Evolutionary conservation across 2,329 filamentous ascomycete species (phyloP).

Genomic region (Pseudocercospora musae): DNA sequence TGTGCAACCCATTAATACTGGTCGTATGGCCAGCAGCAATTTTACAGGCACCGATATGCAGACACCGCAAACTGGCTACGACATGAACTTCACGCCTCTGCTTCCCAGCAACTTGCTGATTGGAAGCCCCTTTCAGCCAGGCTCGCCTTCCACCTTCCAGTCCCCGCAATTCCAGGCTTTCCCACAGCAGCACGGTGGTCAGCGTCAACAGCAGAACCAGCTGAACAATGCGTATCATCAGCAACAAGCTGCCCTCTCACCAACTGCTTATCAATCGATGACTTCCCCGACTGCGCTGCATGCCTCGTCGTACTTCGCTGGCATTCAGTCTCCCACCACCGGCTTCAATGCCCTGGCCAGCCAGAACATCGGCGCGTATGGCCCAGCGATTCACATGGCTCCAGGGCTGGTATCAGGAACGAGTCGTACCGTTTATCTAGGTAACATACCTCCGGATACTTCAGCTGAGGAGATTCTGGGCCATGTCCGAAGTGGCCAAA

Average conservation of each 20-base stretch:
- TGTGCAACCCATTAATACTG: conserved; percentile 89
- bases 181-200: conserved; percentile 58
- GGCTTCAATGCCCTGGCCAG: conserved; percentile 64
- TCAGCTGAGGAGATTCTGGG: conserved; percentile 93
- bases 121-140: conserved; percentile 94
- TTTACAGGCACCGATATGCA: conserved; percentile 63
- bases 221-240: conserved; percentile 72
- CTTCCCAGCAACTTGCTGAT: conserved; percentile 91
- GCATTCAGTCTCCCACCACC: conserved; percentile 80
- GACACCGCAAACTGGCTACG: conserved; percentile 82
- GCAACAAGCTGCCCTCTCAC: conserved; percentile 64
- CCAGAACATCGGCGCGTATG: conserved; percentile 30
- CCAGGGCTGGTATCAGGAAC: conserved; percentile 83
- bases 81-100: conserved; percentile 98
- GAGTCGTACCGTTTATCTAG: conserved; percentile 93
- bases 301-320: conserved; percentile 73
- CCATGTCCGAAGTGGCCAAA: conserved; percentile 94
- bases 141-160: conserved; percentile 82
- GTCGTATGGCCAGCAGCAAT: conserved; percentile 47
- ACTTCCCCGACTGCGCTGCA: conserved; percentile 83
- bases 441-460: conserved; percentile 98
- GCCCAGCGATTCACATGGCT: conserved; percentile 61
- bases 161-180: conserved; percentile 92
- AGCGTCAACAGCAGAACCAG: conserved; percentile 43
- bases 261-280: conserved; percentile 78